Evolutionary conservation across 768 basidiomycete genomes (phyloP), one percentile per base, ranked within the genome.

Genomic region (Tulasnella sp.): DNA sequence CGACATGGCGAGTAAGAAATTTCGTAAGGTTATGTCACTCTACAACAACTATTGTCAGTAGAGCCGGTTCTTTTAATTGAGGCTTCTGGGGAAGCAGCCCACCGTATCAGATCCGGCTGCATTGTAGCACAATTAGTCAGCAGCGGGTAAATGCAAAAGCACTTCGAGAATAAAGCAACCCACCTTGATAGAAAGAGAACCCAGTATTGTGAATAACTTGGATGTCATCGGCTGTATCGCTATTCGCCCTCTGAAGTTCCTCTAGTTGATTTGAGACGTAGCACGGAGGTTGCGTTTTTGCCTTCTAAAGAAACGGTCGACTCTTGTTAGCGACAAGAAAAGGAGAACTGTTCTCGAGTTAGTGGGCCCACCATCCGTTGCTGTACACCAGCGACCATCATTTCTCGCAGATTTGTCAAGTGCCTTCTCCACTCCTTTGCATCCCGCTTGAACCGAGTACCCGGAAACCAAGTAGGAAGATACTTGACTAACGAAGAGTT

Each of bases 1-100:
- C 38, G 46, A 48, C 73, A 74, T 74, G 31, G 73, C 73, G 27
- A 74, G 36, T 36, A 74, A 5, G 73, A 74, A 74, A 21, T 27
- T 74, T 40, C 73, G n/a, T 19, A 74, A 3, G 24, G 75, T 56
- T 27, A 36, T 27, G 12, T 44, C 39, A 38, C 40, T 75, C 75
- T 75, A 31, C 16, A 44, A 44, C 40, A 40, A n/a, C 52, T 34
- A 27, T 16, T 68, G 31, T 68, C 18, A 36, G 10, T 36, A 0
- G 62, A 34, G 36, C 27, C 36, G 14, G 31, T 19, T 36, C 62
- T 31, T 68, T 34, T 14, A 16, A 31, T 8, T 36, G 31, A 68
- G 12, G 34, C 10, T 16, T 36, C 58, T n/a, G n/a, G 52, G 3
- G 52, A n/a, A 68, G 12, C 18, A 36, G 12, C 62, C 14, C n/a